A percentile compares a stretch with the other conserved stretches of the same genome.
phyloP scores from a whole-genome alignment of 106 monocot species.

The Agapanthus africanus region DNA sequence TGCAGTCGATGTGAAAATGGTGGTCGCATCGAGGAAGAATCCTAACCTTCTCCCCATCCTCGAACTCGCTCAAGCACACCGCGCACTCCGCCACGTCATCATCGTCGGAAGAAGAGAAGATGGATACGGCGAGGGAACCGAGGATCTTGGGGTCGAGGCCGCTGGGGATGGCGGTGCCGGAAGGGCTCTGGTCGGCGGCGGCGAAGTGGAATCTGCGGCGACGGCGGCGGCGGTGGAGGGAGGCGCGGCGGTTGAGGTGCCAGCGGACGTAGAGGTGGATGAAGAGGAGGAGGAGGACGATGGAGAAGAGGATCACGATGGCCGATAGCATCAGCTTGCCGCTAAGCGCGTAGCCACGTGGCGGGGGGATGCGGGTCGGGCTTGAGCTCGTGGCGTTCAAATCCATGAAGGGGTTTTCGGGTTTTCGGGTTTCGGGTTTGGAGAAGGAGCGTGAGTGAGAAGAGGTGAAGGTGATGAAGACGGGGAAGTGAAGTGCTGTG shows the following conservation, averaged over 20 bases:
- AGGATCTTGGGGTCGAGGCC: constrained; percentile 28
- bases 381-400: background rate
- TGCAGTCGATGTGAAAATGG: constrained; percentile 39
- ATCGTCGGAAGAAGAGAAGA: background rate
- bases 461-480: no score
- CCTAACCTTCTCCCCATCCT: constrained; percentile 36
- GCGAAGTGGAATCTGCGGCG: constrained; percentile 3
- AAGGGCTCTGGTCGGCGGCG: no score
- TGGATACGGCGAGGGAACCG: constrained; percentile 25
- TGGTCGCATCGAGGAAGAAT: constrained; percentile 34
- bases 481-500: no score
- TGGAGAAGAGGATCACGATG: constrained; percentile 30
- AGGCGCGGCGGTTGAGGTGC: constrained; percentile 20
- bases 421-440: background rate
- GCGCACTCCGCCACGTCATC: constrained; percentile 22
- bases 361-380: background rate
- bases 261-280: constrained; percentile 33
- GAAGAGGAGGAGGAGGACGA: constrained; percentile 30
- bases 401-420: background rate
- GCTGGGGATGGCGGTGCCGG: background rate
- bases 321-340: constrained; percentile 29
- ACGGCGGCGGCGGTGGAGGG: constrained; percentile 7
- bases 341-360: constrained; percentile 19
- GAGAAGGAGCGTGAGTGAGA: no score
- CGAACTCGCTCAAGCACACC: constrained; percentile 39